phyloP scores from a whole-genome alignment of 805 yeast species.

The Ogataea sp. region DNA sequence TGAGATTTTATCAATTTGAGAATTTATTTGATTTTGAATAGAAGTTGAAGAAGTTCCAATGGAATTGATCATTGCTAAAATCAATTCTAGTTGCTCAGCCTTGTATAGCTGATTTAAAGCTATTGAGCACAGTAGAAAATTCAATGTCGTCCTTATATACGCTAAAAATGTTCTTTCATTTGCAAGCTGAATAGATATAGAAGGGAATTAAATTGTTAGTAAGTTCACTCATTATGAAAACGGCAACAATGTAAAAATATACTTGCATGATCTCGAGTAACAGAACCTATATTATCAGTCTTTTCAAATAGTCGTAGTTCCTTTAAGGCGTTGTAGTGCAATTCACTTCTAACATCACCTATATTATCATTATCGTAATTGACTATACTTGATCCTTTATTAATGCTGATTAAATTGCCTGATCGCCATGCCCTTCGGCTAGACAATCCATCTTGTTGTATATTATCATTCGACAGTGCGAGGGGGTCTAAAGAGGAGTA shows the following conservation, averaged over 20 bases:
- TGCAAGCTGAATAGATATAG: conserved; percentile 29
- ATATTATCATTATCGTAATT: no score
- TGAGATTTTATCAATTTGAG: conserved; percentile 1
- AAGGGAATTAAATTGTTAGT: no score
- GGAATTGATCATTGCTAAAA: no score
- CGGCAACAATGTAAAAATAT: neutral
- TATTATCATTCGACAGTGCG: no score
- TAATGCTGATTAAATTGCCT: neutral
- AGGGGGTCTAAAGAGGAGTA: no score
- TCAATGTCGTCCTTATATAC: conserved; percentile 34
- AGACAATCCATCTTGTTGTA: no score
- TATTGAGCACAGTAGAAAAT: conserved; percentile 31
- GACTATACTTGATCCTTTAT: neutral
- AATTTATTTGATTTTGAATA: neutral
- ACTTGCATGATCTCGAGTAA: conserved; percentile 30
- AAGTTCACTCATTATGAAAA: neutral
- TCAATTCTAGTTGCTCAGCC: neutral
- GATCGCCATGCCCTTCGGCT: no score
- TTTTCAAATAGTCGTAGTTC: conserved; percentile 10
- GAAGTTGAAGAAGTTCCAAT: neutral
- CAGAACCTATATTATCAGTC: conserved; percentile 26
- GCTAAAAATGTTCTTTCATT: conserved; percentile 43
- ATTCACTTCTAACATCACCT: no score
- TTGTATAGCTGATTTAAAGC: conserved; percentile 35
- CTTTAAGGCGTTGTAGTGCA: neutral